Evolutionary conservation across 306 rosid genomes (phyloP).

Genomic region (Vigna nakashimae): DNA sequence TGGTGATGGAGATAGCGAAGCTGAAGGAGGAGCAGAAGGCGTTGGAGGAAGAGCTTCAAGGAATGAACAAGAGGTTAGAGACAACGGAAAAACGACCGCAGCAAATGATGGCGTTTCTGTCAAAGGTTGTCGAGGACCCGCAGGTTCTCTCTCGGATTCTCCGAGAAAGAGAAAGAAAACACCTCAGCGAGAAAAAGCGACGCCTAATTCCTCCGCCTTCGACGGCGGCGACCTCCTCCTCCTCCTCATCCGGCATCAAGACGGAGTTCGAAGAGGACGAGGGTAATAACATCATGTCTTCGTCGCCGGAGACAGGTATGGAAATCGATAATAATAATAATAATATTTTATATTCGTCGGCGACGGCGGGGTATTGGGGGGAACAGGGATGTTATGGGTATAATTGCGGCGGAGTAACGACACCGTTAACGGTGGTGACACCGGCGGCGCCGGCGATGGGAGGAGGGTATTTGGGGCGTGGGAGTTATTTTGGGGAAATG

Average conservation of each 20-base stretch:
- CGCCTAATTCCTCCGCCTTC: slow-evolving; percentile 49
- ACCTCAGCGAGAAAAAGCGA: slow-evolving; percentile 52
- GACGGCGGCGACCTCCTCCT: slow-evolving; percentile 34
- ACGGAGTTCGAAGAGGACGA: slow-evolving; percentile 64
- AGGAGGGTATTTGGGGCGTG: slow-evolving; percentile 30
- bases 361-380: slow-evolving; percentile 45
- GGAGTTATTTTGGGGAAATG: slow-evolving; percentile 56
- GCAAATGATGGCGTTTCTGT: slow-evolving; percentile 85
- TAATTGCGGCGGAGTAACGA: slow-evolving; percentile 26
- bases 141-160: slow-evolving; percentile 65
- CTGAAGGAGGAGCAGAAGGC: slow-evolving; percentile 75
- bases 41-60: slow-evolving; percentile 66
- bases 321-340: slow-evolving; percentile 49
- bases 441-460: slow-evolving; percentile 37
- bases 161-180: slow-evolving; percentile 46
- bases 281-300: slow-evolving; percentile 36
- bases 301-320: slow-evolving; percentile 62
- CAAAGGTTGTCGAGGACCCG: slow-evolving; percentile 77
- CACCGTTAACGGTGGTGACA: slow-evolving; percentile 40
- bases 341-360: slow-evolving; percentile 39
- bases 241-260: slow-evolving; percentile 57
- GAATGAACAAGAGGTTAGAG: slow-evolving; percentile 77
- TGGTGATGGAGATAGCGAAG: slow-evolving; percentile 70
- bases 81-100: slow-evolving; percentile 79
- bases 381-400: slow-evolving; percentile 35